Evolutionary conservation across 2,329 filamentous ascomycete genomes (phyloP).

Genomic region (Orbilia brochopaga): DNA sequence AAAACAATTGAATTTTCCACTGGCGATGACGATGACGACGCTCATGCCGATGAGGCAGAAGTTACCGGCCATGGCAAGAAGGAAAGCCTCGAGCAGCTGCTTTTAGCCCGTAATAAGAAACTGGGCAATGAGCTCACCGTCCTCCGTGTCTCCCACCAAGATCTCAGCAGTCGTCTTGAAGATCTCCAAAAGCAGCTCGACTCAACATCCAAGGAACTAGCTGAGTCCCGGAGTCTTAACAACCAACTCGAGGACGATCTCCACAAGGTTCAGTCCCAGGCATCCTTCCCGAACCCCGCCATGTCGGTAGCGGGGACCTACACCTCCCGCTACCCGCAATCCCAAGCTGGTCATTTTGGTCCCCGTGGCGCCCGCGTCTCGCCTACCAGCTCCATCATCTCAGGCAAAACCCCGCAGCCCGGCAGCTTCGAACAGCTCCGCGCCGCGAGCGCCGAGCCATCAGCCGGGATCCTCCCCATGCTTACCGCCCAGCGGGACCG

Average conservation of each 20-base stretch:
- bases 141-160: slow-evolving; percentile 86
- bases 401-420: slow-evolving; percentile 79
- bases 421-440: slow-evolving; percentile 57
- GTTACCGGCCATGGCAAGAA: slow-evolving; percentile 62
- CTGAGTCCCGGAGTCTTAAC: slow-evolving; percentile 82
- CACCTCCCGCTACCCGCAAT: slow-evolving; percentile 75
- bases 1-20: slow-evolving; percentile 98
- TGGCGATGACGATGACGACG: slow-evolving; percentile 76
- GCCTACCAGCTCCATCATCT: slow-evolving; percentile 97
- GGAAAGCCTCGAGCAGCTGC: slow-evolving; percentile 85
- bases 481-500: slow-evolving; percentile 96
- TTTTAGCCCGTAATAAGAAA: slow-evolving; percentile 95
- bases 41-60: slow-evolving; percentile 59
- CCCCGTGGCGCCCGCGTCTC: slow-evolving; percentile 71
- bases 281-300: slow-evolving; percentile 75
- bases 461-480: slow-evolving; percentile 90
- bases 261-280: slow-evolving; percentile 80
- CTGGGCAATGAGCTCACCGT: slow-evolving; percentile 91
- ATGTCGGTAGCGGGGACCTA: slow-evolving; percentile 94
- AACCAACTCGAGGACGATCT: slow-evolving; percentile 91
- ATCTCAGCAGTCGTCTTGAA: slow-evolving; percentile 80
- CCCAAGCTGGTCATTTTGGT: slow-evolving; percentile 61
- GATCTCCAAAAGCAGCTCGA: slow-evolving; percentile 83
- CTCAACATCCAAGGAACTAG: slow-evolving; percentile 80
- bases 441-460: slow-evolving; percentile 59